Conservation (phyloP, 139 green algal genomes). For the Monoraphidium neglectum region DNA sequence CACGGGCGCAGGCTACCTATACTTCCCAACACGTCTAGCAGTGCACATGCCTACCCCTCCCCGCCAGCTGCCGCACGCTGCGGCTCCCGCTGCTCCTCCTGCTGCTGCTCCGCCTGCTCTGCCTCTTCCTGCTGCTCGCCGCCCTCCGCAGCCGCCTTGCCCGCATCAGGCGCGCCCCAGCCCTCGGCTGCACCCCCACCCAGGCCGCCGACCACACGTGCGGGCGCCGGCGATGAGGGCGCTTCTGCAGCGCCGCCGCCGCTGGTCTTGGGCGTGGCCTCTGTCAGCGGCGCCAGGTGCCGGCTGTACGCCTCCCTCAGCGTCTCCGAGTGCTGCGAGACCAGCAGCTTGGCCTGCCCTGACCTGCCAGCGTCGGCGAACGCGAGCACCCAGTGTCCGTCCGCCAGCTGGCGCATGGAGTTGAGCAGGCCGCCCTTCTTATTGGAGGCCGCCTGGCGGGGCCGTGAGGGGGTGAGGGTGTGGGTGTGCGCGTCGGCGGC, state of each 20-base stretch:
- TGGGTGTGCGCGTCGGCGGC: too few relatives aligned
- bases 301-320: conserved; percentile 44
- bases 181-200: neutral
- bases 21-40: too few relatives aligned
- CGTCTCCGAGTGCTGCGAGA: conserved; percentile 44
- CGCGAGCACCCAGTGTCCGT: conserved; percentile 87
- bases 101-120: neutral
- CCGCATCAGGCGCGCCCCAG: neutral
- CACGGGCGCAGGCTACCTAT: too few relatives aligned
- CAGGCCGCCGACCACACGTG: neutral
- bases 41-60: too few relatives aligned
- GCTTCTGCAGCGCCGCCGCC: neutral
- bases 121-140: neutral
- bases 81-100: neutral
- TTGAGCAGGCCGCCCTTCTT: conserved; percentile 50
- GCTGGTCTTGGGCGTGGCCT: neutral
- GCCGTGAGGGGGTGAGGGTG: too few relatives aligned
- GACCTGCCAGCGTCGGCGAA: conserved; percentile 63
- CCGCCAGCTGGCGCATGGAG: conserved; percentile 62
- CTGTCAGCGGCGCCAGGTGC: conserved; percentile 37
- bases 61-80: too few relatives aligned
- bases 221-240: neutral
- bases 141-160: neutral
- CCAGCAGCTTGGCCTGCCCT: conserved; percentile 45
- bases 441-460: conserved; percentile 3